phyloP scores from a whole-genome alignment of 2,329 filamentous ascomycete species.

The Verticillium klebahnii region DNA sequence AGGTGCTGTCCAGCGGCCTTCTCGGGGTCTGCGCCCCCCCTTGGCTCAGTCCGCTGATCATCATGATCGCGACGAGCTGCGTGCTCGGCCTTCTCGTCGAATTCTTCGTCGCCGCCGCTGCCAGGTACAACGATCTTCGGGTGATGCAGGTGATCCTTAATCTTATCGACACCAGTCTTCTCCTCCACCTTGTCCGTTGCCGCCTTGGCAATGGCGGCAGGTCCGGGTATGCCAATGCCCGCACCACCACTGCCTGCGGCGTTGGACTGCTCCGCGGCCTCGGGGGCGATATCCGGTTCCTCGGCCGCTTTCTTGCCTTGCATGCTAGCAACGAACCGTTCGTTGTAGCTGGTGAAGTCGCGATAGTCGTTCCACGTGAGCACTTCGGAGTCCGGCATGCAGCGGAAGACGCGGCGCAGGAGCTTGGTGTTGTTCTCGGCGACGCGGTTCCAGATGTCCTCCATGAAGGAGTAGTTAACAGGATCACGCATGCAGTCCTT shows the following conservation, averaged over 20 bases:
- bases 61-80: background rate
- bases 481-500: constrained; percentile 96
- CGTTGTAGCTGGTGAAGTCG: constrained; percentile 72
- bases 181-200: constrained; percentile 28
- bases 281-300: constrained; percentile 37
- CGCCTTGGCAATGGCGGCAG: constrained; percentile 30
- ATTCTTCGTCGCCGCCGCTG: constrained; percentile 15
- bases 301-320: constrained; percentile 47
- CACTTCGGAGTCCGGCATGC: constrained; percentile 94
- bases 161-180: constrained; percentile 21
- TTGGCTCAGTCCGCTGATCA: background rate
- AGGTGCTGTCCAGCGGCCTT: constrained; percentile 18
- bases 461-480: constrained; percentile 73
- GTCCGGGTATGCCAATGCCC: constrained; percentile 38
- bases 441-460: constrained; percentile 81
- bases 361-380: constrained; percentile 91
- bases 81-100: constrained; percentile 35
- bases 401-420: constrained; percentile 89
- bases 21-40: constrained; percentile 19
- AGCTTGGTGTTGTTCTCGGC: constrained; percentile 95
- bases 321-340: constrained; percentile 69
- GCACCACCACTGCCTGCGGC: constrained; percentile 25
- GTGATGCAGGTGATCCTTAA: constrained; percentile 19
- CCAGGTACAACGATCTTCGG: constrained; percentile 24
- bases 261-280: constrained; percentile 14